Conservation (phyloP, 306 rosid species). For the Trichosanthes truncata region DNA sequence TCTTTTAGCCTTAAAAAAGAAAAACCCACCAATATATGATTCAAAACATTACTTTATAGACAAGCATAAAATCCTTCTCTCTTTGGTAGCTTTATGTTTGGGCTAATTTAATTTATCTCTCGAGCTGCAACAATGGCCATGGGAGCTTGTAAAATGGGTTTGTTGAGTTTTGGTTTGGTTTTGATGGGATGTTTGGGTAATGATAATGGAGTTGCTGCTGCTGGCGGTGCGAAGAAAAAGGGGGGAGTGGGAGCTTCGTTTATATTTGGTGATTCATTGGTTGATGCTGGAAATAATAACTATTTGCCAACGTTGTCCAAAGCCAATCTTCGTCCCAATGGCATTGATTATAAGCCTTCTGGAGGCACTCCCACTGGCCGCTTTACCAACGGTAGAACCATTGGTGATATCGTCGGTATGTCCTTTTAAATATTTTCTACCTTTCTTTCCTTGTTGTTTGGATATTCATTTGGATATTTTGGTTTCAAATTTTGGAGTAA, state of each 20-base stretch:
- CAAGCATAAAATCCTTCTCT: not conserved
- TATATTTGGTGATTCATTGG: slow-evolving; percentile 88
- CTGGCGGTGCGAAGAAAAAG: slow-evolving; percentile 7
- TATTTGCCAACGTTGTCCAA: slow-evolving; percentile 62
- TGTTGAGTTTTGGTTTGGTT: slow-evolving; percentile 12
- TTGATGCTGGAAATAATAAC: slow-evolving; percentile 92
- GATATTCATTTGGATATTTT: too few relatives aligned
- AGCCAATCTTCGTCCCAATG: slow-evolving; percentile 75
- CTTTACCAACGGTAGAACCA: slow-evolving; percentile 89
- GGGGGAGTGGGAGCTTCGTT: slow-evolving; percentile 75
- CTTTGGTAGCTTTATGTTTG: not conserved
- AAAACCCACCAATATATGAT: too few relatives aligned
- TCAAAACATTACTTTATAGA: not conserved
- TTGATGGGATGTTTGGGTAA: slow-evolving; percentile 13
- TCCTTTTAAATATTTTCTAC: too few relatives aligned
- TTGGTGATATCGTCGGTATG: slow-evolving; percentile 76
- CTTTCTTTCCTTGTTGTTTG: too few relatives aligned
- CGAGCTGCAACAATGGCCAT: slow-evolving; percentile 17
- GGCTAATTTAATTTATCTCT: too few relatives aligned
- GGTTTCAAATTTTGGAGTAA: too few relatives aligned
- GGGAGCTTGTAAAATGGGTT: slow-evolving; percentile 17
- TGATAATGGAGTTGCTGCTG: not conserved
- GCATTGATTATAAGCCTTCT: slow-evolving; percentile 68
- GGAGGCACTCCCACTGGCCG: slow-evolving; percentile 88
- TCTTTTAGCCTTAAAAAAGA: too few relatives aligned